Base-by-base conservation (phyloP, 2,329 filamentous ascomycete species). In the Pyrenophora tritici-repentis region DNA sequence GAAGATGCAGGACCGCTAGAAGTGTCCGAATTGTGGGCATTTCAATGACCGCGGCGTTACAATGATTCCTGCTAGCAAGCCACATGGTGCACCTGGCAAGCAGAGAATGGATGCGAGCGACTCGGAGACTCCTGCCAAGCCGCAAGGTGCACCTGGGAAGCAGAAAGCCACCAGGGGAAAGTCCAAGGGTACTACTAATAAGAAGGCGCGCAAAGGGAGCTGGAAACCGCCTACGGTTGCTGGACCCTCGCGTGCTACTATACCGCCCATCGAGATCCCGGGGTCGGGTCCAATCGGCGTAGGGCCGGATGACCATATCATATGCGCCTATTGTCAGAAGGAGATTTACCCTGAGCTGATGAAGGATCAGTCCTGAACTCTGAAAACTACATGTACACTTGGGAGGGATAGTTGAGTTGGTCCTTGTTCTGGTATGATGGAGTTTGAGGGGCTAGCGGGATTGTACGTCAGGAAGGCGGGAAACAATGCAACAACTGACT, bases 21-120 rank as follows among this genome's bases (percentile, higher is more conserved):
- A 20, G 16, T 55, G 53, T 17, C 40, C 47, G 43, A 37, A 53
- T 9, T 55, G 53, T 34, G 49, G 22, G 2, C 17, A 38, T 12
- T n/a, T 53, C 12, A 53, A 39, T 31, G 41, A 48, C 1, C 32
- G 39, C 3, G 49, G 44, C 8, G 16, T 12, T 6, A 20, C 10
- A 1, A 26, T 22, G 2, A 16, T 5, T 6, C 13, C 8, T 3
- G n/a, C 8, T 29, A 13, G 7, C 26, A 29, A 12, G 8, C 24
- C 16, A 3, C 33, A 12, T 24, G 33, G 13, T n/a, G 26, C 42
- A 14, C 20, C 33, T 32, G 18, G 4, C 2, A 13, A n/a, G 42
- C 37, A 36, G 6, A 18, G 12, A 13, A 32, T n/a, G 4, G 9
- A 32, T 20, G 34, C 31, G 24, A 24, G 24, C 24, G 8, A 22